Base-by-base conservation (phyloP, 1,284 basidiomycete genomes). In the Naganishia liquefaciens region DNA sequence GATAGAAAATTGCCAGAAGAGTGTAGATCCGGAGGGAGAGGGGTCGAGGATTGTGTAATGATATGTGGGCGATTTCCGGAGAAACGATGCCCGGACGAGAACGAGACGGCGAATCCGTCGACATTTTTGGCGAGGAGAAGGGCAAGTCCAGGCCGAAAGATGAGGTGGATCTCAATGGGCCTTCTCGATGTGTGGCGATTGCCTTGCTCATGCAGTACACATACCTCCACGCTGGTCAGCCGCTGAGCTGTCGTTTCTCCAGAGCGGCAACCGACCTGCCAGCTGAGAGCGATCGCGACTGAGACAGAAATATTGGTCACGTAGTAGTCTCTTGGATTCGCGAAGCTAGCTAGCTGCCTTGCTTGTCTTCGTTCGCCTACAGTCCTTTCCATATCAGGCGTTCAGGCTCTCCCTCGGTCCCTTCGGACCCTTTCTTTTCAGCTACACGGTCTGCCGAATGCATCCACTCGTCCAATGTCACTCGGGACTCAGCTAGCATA, bases 1-100 rank as follows among this genome's bases (percentile, higher is more conserved):
- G 93, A 75, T 98, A 99, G 66, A 95, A 82, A 17, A 93, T 82
- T 76, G 93, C 93, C 0, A 94, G 94, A 15, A 89, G 68, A 15
- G 87, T 85, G 78, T 99, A 99, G 65, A 96, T 76, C 74, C 94
- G 87, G 25, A 83, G 83, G 72, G 87, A 85, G 80, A 87, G 83
- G 5, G 92, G 91, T 53, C 93, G 84, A 64, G 87, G 84, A 70
- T 87, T 84, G 76, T 93, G 91, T 64, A 98, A 82, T 70, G 86
- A 87, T 67, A 93, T 87, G 57, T 84, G 81, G 57, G 86, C 85
- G 66, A 98, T 93, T 80, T 98, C 94, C 63, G 86, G 81, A n/a
- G 91, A 94, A 68, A 87, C 80, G 71, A 96, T 78, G 40, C 64
- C 55, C 64, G 64, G 64, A 23, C 44, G 37, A 13, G 64, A 60